Base-by-base conservation (phyloP, 345 rosid genomes). In the Linum tenue region DNA sequence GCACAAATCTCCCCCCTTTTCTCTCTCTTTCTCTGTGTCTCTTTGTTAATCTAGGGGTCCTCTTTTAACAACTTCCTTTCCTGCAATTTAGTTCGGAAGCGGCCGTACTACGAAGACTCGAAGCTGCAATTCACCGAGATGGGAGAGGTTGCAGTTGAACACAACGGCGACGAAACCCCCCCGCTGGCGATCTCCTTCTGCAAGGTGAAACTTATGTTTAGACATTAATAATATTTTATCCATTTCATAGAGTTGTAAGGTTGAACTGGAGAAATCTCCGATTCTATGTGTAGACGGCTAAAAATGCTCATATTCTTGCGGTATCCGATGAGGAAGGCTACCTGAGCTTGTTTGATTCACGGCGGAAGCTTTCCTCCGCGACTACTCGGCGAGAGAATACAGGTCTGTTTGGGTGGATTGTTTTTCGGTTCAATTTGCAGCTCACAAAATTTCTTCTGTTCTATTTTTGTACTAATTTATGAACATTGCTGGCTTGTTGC, bases 281-380 rank as follows among this genome's bases (percentile, higher is more conserved):
- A 57, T 57, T 64, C 53, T 22, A 1, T 48, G 53, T 80, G 68
- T 73, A 89, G 96, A 76, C 81, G 16, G 81, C 77, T 37, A 73
- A 65, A 69, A 76, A 67, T 56, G 85, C 87, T 6, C 84, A 80
- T 56, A 39, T 85, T 14, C 72, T 88, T 14, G 96, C 94, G 0
- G 94, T 90, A 17, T 74, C 97, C 0, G 96, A 90, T 44, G 98
- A 92, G 79, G 87, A 82, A 64, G 98, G 97, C 0, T 77, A 78
- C 59, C 76, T 92, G 70, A 85, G 83, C 73, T 65, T 92, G 80
- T 90, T 92, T 39, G 78, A 90, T 73, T 75, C 91, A 15, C 70
- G 83, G 10, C 74, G 69, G 73, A 80, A 77, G 70, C 59, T 86
- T 43, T 55, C 63, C 55, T 70, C 83, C 63, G 75, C 64, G 37